These are phyloP conservation scores for Cladophialophora carrionii DNA, from an alignment of 2,329 filamentous ascomycete species.

Conservation along the genomic window DNA sequence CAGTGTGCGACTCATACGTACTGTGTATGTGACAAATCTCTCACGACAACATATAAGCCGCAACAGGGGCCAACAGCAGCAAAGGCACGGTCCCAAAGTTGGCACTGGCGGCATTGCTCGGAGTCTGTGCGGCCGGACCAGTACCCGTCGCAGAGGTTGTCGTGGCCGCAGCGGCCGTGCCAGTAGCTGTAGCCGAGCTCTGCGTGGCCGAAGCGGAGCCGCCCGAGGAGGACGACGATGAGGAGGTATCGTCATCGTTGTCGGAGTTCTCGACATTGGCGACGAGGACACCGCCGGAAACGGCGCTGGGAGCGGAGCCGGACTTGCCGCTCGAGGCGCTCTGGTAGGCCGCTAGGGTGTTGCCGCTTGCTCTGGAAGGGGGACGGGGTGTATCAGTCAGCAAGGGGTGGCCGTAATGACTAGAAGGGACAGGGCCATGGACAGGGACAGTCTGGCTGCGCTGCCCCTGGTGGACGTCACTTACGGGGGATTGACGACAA, in stretches of 20 bases:
- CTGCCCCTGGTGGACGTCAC: neutral
- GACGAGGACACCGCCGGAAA: conserved; percentile 11
- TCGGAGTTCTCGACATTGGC: conserved; percentile 14
- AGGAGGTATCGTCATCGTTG: neutral
- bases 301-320: conserved; percentile 5
- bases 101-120: conserved; percentile 1
- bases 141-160: neutral
- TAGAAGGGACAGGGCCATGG: neutral
- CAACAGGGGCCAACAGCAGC: conserved; percentile 6
- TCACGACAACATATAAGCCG: conserved; percentile 13
- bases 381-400: neutral
- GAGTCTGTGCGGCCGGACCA: neutral
- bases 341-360: conserved; percentile 14
- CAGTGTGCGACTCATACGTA: no score
- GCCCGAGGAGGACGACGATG: neutral
- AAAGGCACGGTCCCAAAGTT: conserved; percentile 3
- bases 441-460: no score
- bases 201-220: conserved; percentile 8
- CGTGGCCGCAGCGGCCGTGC: neutral
- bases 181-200: conserved; percentile 4
- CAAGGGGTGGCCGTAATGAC: neutral
- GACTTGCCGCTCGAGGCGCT: conserved; percentile 13
- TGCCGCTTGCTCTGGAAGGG: conserved; percentile 11
- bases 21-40: neutral
- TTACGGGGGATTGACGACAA: conserved; percentile 55